Base-by-base conservation (phyloP, 2,329 filamentous ascomycete species). In the Venturiaceae sp. region DNA sequence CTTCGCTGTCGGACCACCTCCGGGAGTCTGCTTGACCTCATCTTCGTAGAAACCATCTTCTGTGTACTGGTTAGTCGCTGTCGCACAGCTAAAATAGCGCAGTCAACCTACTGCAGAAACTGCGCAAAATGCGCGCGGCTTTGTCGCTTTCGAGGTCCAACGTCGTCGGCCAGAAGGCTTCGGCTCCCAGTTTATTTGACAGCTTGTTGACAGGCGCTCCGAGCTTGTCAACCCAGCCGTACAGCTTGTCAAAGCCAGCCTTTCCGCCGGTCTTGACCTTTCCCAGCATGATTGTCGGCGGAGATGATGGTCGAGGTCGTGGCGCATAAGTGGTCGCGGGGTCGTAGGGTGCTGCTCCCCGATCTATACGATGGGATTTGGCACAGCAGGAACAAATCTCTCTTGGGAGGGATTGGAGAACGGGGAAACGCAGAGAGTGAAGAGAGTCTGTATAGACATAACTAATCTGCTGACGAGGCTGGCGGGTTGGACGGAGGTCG, bases 141-240 rank as follows among this genome's bases (percentile, higher is more conserved):
- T 96, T 96, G 74, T 96, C 90, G 72, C 87, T 88, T 77, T 96
- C 92, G 64, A 87, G 86, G 69, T 96, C 92, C 55, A 96, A 77
- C 1, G 86, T 87, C 33, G 88, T 87, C 3, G 90, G 90, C 88
- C 88, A 94, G 67, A 92, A 92, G 26, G 87, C 85, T 70, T 95
- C 90, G 32, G 80, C 81, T 60, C 90, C 90, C 37, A 95, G 77
- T 72, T 87, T 90, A 73, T 95, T 90, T 16, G 86, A 89, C 23
- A 95, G 72, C 60, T 80, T 84, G 69, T 95, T 95, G 67, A 95
- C 85, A 2, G 90, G 90, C 1, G 81, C 78, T 60, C 88, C 87
- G 11, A 87, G 76, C 68, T 87, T 87, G 72, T 88, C 85, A 54
- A 84, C 77, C 64, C 80, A 79, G 53, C 76, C 77, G 78, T 84